A percentile compares a stretch with the other conserved stretches of the same genome.
phyloP scores from a whole-genome alignment of 805 yeast species.

The Starmerella sirachaensis region DNA sequence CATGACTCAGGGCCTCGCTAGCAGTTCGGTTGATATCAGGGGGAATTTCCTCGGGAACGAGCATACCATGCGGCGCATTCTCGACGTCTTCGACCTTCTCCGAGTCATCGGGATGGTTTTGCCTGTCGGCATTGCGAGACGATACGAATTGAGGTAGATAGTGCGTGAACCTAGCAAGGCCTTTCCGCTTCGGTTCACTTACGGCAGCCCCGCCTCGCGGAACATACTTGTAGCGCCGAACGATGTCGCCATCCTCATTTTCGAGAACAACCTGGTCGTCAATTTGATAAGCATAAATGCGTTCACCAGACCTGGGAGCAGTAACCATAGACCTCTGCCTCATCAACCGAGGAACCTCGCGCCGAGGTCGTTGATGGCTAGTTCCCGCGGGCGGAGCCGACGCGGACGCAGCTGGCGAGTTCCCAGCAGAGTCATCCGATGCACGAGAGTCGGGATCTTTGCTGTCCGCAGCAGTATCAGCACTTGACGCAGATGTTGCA shows the following conservation, averaged over 20 bases:
- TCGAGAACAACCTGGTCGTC: slow-evolving; percentile 73
- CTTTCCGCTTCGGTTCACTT: not conserved
- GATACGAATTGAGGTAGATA: not conserved
- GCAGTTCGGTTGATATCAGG: slow-evolving; percentile 8
- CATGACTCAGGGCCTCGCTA: slow-evolving; percentile 14
- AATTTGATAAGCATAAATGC: slow-evolving; percentile 53
- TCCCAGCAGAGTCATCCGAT: no score
- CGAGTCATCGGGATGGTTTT: slow-evolving; percentile 4
- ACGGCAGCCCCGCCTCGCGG: slow-evolving; percentile 36
- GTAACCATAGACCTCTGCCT: slow-evolving; percentile 7
- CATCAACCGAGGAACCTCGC: slow-evolving; percentile 8
- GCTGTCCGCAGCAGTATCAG: no score
- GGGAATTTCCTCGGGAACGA: slow-evolving; percentile 21
- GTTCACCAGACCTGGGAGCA: slow-evolving; percentile 14
- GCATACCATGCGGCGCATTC: slow-evolving; percentile 19
- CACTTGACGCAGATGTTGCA: no score
- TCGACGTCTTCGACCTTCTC: slow-evolving; percentile 20
- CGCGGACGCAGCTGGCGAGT: no score
- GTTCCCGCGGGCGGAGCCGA: no score
- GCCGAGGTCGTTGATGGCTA: slow-evolving; percentile 14
- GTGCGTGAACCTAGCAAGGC: not conserved
- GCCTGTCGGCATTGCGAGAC: slow-evolving; percentile 22
- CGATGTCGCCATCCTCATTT: slow-evolving; percentile 81
- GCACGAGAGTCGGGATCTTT: no score
- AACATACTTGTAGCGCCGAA: slow-evolving; percentile 69